Evolutionary conservation across 2,329 filamentous ascomycete genomes (phyloP), one percentile per base, ranked within the genome.

Genomic region (Aureobasidium sp.): DNA sequence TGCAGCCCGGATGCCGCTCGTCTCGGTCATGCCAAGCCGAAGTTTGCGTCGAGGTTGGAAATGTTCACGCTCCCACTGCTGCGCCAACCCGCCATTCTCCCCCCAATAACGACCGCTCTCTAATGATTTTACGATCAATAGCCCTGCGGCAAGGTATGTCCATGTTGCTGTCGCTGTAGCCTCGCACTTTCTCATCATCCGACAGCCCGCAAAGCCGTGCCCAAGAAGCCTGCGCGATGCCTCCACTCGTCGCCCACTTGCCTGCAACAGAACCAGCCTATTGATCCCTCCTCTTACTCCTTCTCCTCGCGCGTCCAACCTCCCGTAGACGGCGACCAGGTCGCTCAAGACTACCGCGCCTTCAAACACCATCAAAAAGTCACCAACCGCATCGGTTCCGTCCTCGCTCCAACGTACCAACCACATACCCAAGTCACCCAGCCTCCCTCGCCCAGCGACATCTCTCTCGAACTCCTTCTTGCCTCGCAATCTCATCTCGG

Each of bases 401-500:
- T 61, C 38, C 59, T 74, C 37, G 61, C 60, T 53, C 72, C 73
- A 37, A 75, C 79, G 55, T 90, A 91, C 70, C 69, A 79, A 56
- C 85, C 86, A 3, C 75, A 79, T 59, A 74, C 80, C 53, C 73
- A 94, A 52, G 73, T 90, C 58, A 74, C 72, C 55, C 78, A 89
- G 65, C 90, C 93, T 3, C 90, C 90, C 1, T 72, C 72, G 34
- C 85, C 89, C 21, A 77, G 84, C 66, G 86, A 96, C 64, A 80
- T 97, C 57, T 90, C 90, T 42, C 82, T 98, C 56, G 90, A 96
- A 74, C 79, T 95, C 57, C 81, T 98, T 58, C 84, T 95, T 76
- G 88, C 90, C 40, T 83, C 85, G 27, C 89, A 95, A 72, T 82
- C 83, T 52, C 90, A 95, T 71, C 83, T 97, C 69, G 93, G 93